Evolutionary conservation across 129 eudicot species (phyloP).

Genomic region (Rutidosis leptorrhynchoides): DNA sequence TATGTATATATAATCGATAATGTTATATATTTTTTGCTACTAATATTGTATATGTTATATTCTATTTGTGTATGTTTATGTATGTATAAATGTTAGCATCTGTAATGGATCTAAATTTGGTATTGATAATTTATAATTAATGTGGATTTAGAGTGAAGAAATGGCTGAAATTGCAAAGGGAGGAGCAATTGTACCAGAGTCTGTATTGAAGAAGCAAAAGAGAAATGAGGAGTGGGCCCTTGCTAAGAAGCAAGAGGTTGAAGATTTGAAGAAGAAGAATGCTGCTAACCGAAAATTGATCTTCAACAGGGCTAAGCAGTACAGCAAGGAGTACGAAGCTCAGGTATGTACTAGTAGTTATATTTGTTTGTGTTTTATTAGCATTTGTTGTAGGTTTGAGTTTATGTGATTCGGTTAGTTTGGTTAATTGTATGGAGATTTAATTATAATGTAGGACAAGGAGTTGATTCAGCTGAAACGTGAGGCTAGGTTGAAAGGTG

Average conservation of each 20-base stretch:
- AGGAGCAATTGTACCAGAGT: slow-evolving; percentile 64
- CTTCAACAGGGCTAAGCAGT: slow-evolving; percentile 41
- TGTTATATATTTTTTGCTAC: background rate
- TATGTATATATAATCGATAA: background rate
- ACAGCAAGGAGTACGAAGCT: slow-evolving; percentile 65
- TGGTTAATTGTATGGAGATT: background rate
- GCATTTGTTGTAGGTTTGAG: background rate
- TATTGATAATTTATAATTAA: too few relatives aligned
- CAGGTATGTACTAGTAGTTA: slow-evolving; percentile 40
- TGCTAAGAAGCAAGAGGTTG: slow-evolving; percentile 54
- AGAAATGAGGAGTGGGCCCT: slow-evolving; percentile 84
- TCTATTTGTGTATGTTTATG: background rate
- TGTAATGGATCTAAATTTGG: background rate
- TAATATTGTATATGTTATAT: background rate
- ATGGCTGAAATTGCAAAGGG: slow-evolving; percentile 61
- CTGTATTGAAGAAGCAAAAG: slow-evolving; percentile 82
- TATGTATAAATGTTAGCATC: background rate
- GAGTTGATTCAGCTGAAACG: slow-evolving; percentile 73
- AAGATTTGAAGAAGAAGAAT: slow-evolving; percentile 57
- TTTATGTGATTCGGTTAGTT: background rate
- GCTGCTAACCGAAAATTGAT: slow-evolving; percentile 60
- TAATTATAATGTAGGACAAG: slow-evolving; percentile 39
- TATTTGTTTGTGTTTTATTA: too few relatives aligned
- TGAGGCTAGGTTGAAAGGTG: slow-evolving; percentile 73
- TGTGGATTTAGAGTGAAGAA: slow-evolving; percentile 28